These are phyloP conservation scores for Podaxis sp. DNA, from an alignment of 768 basidiomycete genomes.

Conservation along the genomic window DNA sequence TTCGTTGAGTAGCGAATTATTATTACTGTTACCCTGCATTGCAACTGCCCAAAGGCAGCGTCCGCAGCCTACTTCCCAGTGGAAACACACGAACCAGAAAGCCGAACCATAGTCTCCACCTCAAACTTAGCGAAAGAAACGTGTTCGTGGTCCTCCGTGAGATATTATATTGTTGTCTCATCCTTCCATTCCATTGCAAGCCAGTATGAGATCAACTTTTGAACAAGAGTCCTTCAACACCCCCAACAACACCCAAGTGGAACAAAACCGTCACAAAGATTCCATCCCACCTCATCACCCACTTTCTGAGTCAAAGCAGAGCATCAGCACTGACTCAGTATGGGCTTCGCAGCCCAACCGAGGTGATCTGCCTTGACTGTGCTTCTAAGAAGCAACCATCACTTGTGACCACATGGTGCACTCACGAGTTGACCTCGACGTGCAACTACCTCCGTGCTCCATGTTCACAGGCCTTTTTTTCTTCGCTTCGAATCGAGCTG, in stretches of 20 bases:
- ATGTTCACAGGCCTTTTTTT: conserved; percentile 3
- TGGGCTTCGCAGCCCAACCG: neutral
- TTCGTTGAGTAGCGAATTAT: neutral
- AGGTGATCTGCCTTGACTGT: neutral
- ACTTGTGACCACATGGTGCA: neutral
- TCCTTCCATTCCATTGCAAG: neutral
- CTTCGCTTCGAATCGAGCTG: neutral
- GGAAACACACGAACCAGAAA: neutral
- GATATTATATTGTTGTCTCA: neutral
- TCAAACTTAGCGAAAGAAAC: neutral
- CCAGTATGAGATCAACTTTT: neutral
- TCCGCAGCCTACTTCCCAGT: neutral
- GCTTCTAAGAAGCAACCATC: conserved; percentile 9
- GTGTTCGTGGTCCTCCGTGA: neutral
- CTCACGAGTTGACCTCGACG: neutral
- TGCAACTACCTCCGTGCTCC: neutral
- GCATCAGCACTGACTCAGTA: neutral
- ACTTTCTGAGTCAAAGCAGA: neutral
- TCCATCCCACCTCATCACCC: neutral
- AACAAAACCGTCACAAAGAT: neutral
- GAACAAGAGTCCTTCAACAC: neutral
- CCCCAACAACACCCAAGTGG: neutral
- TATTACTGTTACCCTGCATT: neutral
- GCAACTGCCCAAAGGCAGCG: neutral
- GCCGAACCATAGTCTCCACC: neutral